phyloP scores from a whole-genome alignment of 495 filamentous ascomycete genomes.

The Hypoxylon lenormandii region DNA sequence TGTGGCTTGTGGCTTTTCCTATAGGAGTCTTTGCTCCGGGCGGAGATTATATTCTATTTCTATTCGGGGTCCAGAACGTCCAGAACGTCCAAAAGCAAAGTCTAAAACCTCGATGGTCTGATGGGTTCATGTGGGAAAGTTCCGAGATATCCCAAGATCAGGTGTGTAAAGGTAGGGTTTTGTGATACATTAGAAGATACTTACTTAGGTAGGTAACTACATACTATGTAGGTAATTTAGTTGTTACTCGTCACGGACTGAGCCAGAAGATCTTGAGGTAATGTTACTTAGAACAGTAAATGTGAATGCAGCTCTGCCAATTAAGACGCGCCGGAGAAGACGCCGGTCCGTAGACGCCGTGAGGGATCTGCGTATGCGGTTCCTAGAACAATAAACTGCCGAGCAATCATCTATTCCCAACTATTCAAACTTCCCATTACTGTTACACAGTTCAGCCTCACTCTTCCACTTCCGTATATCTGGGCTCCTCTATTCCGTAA shows the following conservation, averaged over 20 bases:
- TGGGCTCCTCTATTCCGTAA: slow-evolving; percentile 24
- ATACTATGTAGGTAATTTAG: too few species aligned
- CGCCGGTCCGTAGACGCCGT: slow-evolving; percentile 16
- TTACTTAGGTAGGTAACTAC: too few species aligned
- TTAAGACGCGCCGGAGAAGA: slow-evolving; percentile 20
- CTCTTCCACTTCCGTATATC: slow-evolving; percentile 42
- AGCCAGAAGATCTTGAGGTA: slow-evolving; percentile 1
- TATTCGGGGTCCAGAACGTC: slow-evolving; percentile 16
- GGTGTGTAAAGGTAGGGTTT: slow-evolving; percentile 1
- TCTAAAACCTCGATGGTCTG: slow-evolving; percentile 19
- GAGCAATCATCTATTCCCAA: slow-evolving; percentile 25
- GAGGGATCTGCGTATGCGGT: slow-evolving; percentile 30
- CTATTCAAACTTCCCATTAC: slow-evolving; percentile 12
- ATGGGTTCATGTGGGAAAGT: background rate
- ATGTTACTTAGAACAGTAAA: slow-evolving; percentile 14
- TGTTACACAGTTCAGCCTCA: slow-evolving; percentile 47
- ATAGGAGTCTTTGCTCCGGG: slow-evolving; percentile 40
- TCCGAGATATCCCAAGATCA: background rate
- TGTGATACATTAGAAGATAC: too few species aligned
- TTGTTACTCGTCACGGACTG: slow-evolving; percentile 2
- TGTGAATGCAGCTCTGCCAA: slow-evolving; percentile 16
- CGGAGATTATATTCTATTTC: slow-evolving; percentile 21
- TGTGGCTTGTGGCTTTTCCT: slow-evolving; percentile 14
- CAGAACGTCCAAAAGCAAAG: slow-evolving; percentile 20
- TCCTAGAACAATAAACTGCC: slow-evolving; percentile 39